Evolutionary conservation across 2,329 filamentous ascomycete species (phyloP).

Genomic region (Stachybotrys elegans): DNA sequence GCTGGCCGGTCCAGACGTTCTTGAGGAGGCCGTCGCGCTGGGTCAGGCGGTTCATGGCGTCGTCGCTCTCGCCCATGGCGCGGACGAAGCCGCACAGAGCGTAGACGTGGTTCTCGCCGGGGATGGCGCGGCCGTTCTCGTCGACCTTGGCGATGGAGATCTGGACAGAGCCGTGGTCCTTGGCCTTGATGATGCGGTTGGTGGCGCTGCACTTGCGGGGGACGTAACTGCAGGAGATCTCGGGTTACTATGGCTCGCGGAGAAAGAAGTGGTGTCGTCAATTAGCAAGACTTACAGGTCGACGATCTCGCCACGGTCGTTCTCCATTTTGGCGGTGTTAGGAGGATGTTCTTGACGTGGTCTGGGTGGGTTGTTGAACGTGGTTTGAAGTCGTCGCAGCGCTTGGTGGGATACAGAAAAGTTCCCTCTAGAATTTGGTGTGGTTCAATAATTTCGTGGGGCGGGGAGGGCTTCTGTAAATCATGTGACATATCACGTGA

Average conservation of each 20-base stretch:
- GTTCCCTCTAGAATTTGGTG: slow-evolving; percentile 26
- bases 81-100: slow-evolving; percentile 97
- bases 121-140: slow-evolving; percentile 91
- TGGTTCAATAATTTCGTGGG: slow-evolving; percentile 30
- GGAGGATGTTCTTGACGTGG: slow-evolving; percentile 20
- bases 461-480: slow-evolving; percentile 28
- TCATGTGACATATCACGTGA: slow-evolving; percentile 32
- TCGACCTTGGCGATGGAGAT: slow-evolving; percentile 97
- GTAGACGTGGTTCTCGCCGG: slow-evolving; percentile 96
- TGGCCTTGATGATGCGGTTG: slow-evolving; percentile 99
- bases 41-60: slow-evolving; percentile 89
- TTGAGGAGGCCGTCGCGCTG: slow-evolving; percentile 97
- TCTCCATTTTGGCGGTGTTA: slow-evolving; percentile 78
- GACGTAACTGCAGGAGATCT: slow-evolving; percentile 69
- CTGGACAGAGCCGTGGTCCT: slow-evolving; percentile 98
- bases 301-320: slow-evolving; percentile 99
- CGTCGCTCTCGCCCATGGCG: slow-evolving; percentile 96
- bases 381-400: slow-evolving; percentile 23
- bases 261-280: no score
- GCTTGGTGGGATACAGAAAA: slow-evolving; percentile 24
- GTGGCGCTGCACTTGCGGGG: slow-evolving; percentile 98
- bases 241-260: no score
- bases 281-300: slow-evolving; percentile 95
- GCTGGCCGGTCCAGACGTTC: slow-evolving; percentile 83
- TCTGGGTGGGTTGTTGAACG: slow-evolving; percentile 23